Evolutionary conservation across 1,139 yeast species (phyloP).

Genomic region (Yamadazyma siamensis): DNA sequence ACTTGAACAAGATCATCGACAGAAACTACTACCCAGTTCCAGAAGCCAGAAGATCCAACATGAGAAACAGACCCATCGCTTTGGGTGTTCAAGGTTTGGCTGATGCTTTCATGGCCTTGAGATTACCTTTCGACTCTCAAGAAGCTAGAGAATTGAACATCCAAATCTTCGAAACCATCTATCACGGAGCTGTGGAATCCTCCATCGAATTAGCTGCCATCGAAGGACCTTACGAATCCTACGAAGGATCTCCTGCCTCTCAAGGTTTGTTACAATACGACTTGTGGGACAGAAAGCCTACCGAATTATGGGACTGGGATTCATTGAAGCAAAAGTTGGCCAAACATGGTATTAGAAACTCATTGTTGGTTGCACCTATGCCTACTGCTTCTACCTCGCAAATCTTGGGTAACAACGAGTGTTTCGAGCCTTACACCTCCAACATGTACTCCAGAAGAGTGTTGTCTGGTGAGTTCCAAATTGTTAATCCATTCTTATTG

Average conservation of each 20-base stretch:
- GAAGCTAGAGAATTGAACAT: conserved; percentile 55
- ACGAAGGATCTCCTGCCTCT: conserved; percentile 58
- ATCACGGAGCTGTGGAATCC: conserved; percentile 57
- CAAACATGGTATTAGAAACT: conserved; percentile 51
- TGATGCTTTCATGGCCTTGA: conserved; percentile 53
- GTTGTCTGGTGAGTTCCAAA: conserved; percentile 59
- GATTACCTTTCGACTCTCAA: conserved; percentile 56
- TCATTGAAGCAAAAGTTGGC: conserved; percentile 41
- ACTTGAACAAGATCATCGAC: conserved; percentile 56
- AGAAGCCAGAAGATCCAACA: conserved; percentile 49
- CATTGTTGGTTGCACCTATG: conserved; percentile 63
- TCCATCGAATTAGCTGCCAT: conserved; percentile 50
- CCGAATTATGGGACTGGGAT: conserved; percentile 60
- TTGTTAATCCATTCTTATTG: conserved; percentile 54
- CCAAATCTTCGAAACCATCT: conserved; percentile 59
- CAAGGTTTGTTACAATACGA: conserved; percentile 56
- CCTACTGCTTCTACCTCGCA: conserved; percentile 66
- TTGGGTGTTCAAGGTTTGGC: conserved; percentile 65
- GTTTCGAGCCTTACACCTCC: conserved; percentile 62
- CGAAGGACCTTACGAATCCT: conserved; percentile 49
- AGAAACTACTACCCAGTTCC: conserved; percentile 56
- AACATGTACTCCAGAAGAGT: conserved; percentile 60
- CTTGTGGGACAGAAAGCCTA: conserved; percentile 56
- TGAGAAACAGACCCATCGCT: conserved; percentile 60
- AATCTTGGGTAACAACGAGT: conserved; percentile 58